Conservation (phyloP, 805 yeast genomes). For the Nematodospora valgi region DNA sequence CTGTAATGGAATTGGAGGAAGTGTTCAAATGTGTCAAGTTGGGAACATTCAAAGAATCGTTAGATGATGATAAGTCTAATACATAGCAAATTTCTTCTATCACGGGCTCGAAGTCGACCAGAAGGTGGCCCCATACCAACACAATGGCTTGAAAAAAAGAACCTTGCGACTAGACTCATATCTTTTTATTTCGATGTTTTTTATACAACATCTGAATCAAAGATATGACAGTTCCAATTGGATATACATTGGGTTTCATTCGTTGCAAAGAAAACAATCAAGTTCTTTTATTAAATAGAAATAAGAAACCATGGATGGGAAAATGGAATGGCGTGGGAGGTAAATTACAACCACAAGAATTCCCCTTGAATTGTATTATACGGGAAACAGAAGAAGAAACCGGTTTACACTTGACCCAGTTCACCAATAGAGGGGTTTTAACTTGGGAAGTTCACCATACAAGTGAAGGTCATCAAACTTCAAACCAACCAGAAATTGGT, state of each 20-base stretch:
- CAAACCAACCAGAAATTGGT: conserved; percentile 16
- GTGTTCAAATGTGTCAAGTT: conserved; percentile 12
- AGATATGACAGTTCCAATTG: conserved; percentile 7
- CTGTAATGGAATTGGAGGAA: conserved; percentile 13
- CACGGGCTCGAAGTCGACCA: too few species aligned
- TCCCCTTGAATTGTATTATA: conserved; percentile 37
- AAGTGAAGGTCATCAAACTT: background rate
- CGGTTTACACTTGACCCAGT: conserved; percentile 28
- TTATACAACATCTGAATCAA: background rate
- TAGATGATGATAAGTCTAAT: too few species aligned
- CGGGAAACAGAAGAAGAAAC: conserved; percentile 43
- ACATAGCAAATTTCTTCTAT: too few species aligned
- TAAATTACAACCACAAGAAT: conserved; percentile 32
- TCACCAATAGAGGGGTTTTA: conserved; percentile 30
- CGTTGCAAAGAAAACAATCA: conserved; percentile 27
- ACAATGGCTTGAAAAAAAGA: too few species aligned
- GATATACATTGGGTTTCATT: conserved; percentile 25
- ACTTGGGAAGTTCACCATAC: conserved; percentile 24
- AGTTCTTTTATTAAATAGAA: conserved; percentile 35
- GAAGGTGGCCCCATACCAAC: too few species aligned
- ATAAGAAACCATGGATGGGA: conserved; percentile 46
- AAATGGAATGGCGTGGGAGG: conserved; percentile 49
- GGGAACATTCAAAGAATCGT: too few species aligned
- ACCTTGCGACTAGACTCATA: background rate
- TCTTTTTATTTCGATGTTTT: background rate